Percentiles rank a stretch among this genome's conserved stretches.
Conservation (phyloP, 139 green algal species). For the Coelastrella sp. region DNA sequence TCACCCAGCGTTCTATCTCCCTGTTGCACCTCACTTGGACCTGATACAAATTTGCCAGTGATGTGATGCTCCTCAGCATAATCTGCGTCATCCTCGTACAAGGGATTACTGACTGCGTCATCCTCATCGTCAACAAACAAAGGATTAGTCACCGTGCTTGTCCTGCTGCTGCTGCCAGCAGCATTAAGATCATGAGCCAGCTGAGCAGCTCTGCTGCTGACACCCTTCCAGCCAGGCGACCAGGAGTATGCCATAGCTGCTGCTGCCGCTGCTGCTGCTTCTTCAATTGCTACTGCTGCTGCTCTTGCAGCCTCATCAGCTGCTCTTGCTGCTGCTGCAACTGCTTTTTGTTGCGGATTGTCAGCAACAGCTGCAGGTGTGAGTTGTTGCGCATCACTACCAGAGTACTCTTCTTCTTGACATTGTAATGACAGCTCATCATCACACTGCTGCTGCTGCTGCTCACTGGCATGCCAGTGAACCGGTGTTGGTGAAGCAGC, state of each 20-base stretch:
- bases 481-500: neutral
- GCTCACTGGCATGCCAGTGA: neutral
- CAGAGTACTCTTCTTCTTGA: neutral
- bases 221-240: neutral
- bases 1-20: too few relatives aligned
- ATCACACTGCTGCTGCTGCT: slow-evolving; percentile 3
- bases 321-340: neutral
- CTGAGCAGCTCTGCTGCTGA: neutral
- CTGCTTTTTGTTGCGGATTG: neutral
- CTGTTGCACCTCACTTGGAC: too few relatives aligned
- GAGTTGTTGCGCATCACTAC: too few relatives aligned
- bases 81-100: neutral
- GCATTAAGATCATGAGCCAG: neutral
- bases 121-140: neutral
- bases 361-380: neutral
- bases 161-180: neutral
- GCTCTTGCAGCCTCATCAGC: slow-evolving; percentile 3
- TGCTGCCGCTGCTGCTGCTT: slow-evolving; percentile 33
- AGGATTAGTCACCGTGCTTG: neutral
- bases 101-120: neutral
- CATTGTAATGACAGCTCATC: neutral
- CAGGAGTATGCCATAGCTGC: neutral
- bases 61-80: neutral
- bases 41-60: too few relatives aligned
- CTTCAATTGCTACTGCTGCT: slow-evolving; percentile 10